Evolutionary conservation across 2,329 filamentous ascomycete species (phyloP), one percentile per base, ranked within the genome.

Genomic region (Plectosphaerella sp.): DNA sequence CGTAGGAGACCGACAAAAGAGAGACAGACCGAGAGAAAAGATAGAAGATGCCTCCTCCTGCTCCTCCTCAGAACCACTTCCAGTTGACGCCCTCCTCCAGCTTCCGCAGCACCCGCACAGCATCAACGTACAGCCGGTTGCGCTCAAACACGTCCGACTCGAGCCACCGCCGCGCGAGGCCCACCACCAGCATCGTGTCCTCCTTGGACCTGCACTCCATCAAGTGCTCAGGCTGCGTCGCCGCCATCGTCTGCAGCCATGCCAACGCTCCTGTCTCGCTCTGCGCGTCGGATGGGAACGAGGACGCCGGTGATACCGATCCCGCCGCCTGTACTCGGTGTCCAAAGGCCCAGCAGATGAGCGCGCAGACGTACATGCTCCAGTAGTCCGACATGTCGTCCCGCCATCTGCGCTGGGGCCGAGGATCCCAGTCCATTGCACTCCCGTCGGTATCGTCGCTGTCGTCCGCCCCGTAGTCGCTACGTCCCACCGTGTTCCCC

Each of bases 261-360:
- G 22, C 57, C 7, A 61, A 9, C 39, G 58, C 56, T 20, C 61
- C 63, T 7, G 60, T 59, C 8, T 65, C 61, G 16, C 39, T 43
- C 4, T 20, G 33, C 8, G 28, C 43, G 39, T 28, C 49, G 8
- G 25, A 18, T 20, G 18, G 15, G 25, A 20, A 20, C 11, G 14
- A 20, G 3, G 20, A 25, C 4, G 52, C 16, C 16, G 18, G 16
- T 4, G n/a, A 39, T 5, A 14, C 37, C 14, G 15, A 39, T 52
- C 42, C 33, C 46, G 46, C 33, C 50, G 53, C 22, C 49, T 35
- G 54, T 3, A 24, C 54, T 10, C 63, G 63, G 52, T 78, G 68
- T 3, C 74, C 72, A 57, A 77, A 79, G 1, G 80, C 79, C 82
- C 82, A 85, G 67, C 77, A 82, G 57, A 84, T 78, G 48, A 85